Percentiles rank a stretch among this genome's conserved stretches.
Evolutionary conservation across 495 filamentous ascomycete genomes (phyloP).

Genomic region (Aspergillus biplanus): DNA sequence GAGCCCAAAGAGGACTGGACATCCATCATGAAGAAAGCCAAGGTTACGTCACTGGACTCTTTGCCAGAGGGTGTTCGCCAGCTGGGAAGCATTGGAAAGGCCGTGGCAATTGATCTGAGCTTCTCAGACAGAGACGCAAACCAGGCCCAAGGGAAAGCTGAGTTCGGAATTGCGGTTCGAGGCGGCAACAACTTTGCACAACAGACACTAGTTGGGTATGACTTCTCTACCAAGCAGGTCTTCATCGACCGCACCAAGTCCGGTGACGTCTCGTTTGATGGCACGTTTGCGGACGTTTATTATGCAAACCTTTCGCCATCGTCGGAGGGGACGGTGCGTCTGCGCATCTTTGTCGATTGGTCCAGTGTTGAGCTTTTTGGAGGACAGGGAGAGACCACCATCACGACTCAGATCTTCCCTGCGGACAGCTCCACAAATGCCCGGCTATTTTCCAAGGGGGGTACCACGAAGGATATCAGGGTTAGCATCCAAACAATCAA

Average conservation of each 20-base stretch:
- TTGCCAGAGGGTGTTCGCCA: slow-evolving; percentile 15
- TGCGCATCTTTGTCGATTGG: slow-evolving; percentile 39
- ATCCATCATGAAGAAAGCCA: neutral
- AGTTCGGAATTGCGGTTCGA: slow-evolving; percentile 33
- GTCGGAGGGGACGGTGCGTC: slow-evolving; percentile 23
- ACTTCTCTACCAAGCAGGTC: slow-evolving; percentile 40
- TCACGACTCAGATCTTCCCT: slow-evolving; percentile 44
- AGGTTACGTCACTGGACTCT: neutral
- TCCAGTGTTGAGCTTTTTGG: slow-evolving; percentile 42
- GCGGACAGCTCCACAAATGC: slow-evolving; percentile 24
- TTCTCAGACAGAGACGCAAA: slow-evolving; percentile 23
- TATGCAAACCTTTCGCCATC: slow-evolving; percentile 25
- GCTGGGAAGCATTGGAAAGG: slow-evolving; percentile 25
- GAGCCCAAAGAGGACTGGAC: slow-evolving; percentile 26
- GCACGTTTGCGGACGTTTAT: slow-evolving; percentile 34
- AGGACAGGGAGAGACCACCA: slow-evolving; percentile 34
- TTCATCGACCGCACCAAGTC: slow-evolving; percentile 36
- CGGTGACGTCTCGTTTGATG: slow-evolving; percentile 33
- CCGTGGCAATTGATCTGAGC: slow-evolving; percentile 28
- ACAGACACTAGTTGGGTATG: slow-evolving; percentile 45
- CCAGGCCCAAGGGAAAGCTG: neutral
- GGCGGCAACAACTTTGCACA: slow-evolving; percentile 38
- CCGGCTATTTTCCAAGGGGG: slow-evolving; percentile 29
- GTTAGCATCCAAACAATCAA: too few species aligned
- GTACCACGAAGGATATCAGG: slow-evolving; percentile 25